Conservation (phyloP, 148 eudicot species). For the Silene conica region DNA sequence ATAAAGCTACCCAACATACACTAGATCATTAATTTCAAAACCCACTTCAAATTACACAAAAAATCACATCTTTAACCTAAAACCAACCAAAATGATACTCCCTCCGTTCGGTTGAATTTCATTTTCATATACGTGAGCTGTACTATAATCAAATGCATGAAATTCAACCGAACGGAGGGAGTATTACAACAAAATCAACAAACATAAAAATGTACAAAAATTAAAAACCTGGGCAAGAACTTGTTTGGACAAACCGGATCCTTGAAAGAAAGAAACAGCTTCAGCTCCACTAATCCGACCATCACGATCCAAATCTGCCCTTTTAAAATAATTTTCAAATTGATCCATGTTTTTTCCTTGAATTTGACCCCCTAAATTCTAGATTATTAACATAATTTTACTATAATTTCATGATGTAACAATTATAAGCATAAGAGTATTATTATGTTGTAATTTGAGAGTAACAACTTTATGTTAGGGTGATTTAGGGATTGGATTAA, state of each 20-base stretch:
- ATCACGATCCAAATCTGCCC: slow-evolving; percentile 93
- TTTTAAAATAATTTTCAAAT: slow-evolving; percentile 64
- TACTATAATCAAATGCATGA: too few species aligned
- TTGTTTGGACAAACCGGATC: slow-evolving; percentile 68
- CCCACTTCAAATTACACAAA: neutral
- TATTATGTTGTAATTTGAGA: neutral
- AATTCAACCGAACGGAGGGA: too few species aligned
- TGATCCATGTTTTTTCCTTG: slow-evolving; percentile 49
- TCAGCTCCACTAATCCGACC: slow-evolving; percentile 92
- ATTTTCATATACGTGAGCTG: too few species aligned
- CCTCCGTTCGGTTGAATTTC: too few species aligned
- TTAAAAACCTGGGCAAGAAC: slow-evolving; percentile 75
- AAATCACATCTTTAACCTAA: neutral
- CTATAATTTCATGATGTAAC: neutral
- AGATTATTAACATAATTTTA: neutral
- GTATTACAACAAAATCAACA: neutral
- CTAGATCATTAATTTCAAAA: neutral
- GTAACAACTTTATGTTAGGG: neutral
- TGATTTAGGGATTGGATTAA: neutral
- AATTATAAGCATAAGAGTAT: neutral
- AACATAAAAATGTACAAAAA: neutral
- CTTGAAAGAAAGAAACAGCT: slow-evolving; percentile 76
- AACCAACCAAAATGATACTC: neutral
- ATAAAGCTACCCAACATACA: neutral
- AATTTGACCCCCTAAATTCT: neutral